Evolutionary conservation across 2,329 filamentous ascomycete genomes (phyloP), one percentile per base, ranked within the genome.

Genomic region (Diaporthe sp.): DNA sequence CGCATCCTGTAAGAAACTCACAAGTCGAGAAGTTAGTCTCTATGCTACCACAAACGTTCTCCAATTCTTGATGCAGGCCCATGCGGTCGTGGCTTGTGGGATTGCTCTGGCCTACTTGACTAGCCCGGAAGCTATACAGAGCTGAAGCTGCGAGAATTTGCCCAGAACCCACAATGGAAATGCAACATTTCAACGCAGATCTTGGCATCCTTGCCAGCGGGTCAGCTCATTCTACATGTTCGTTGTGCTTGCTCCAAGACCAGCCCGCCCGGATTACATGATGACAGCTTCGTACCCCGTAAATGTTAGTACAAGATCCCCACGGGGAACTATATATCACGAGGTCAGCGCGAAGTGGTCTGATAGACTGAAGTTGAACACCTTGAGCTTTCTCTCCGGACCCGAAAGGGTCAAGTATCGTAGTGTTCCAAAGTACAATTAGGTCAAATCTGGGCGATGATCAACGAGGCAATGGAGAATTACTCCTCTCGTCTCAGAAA

Each of bases 121-220:
- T 42, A 55, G 34, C 34, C 31, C 49, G 13, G 19, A 37, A 28
- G 49, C 34, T 55, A 42, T 13, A 42, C 8, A 17, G 49, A 55
- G 34, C 49, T 55, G 65, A 70, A 42, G 65, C 28, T 12, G 65
- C 65, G 65, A 70, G 65, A 55, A 70, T 70, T 70, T 42, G 34
- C 34, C 65, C 65, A 55, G 34, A 55, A 70, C 65, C 65, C 65
- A 70, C 65, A 55, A 12, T 28, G 49, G n/a, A 49, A 25, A 70
- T 70, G 46, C 49, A n/a, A 42, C 65, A 42, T 55, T 34, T 55
- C 65, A 55, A 49, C 65, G 65, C 22, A 70, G 65, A 55, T 55
- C 65, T 55, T 70, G 65, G 65, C 65, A 70, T 42, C 65, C 49
- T 70, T 70, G 65, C 65, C 49, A 70, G 65, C 49, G 9, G 31